Percentiles rank a stretch among this genome's conserved stretches.
Evolutionary conservation across 2,329 filamentous ascomycete species (phyloP).

Genomic region (Malbranchea zuffiana): DNA sequence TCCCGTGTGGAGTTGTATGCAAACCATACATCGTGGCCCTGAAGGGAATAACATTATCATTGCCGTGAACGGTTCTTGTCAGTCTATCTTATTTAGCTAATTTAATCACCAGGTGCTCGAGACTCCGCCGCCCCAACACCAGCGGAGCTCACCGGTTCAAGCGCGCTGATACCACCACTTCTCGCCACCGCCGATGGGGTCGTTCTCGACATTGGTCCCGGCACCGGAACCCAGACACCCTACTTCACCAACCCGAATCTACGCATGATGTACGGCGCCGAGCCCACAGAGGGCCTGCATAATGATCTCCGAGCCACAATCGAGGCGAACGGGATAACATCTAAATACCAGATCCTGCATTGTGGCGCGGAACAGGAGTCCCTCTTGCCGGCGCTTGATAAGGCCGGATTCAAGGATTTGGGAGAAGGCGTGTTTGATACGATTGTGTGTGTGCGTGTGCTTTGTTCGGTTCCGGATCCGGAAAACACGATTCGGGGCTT

Average conservation of each 20-base stretch:
- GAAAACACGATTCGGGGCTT: constrained; percentile 37
- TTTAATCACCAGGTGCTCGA: constrained; percentile 7
- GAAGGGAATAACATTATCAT: no score
- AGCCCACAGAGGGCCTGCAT: constrained; percentile 43
- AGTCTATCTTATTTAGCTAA: no score
- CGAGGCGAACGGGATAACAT: constrained; percentile 30
- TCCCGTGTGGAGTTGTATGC: no score
- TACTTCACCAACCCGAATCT: constrained; percentile 36
- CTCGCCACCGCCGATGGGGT: constrained; percentile 32
- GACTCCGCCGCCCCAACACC: constrained; percentile 8
- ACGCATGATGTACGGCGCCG: constrained; percentile 43
- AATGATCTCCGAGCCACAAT: constrained; percentile 33
- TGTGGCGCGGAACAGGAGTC: constrained; percentile 39
- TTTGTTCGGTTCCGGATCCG: constrained; percentile 44
- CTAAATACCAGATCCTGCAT: constrained; percentile 41
- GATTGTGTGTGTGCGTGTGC: constrained; percentile 43
- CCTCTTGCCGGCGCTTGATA: constrained; percentile 36
- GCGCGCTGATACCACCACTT: constrained; percentile 32
- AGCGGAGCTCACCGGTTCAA: constrained; percentile 21
- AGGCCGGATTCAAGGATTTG: constrained; percentile 24
- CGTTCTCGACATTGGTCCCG: constrained; percentile 43
- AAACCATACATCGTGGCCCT: no score
- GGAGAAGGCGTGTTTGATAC: constrained; percentile 40
- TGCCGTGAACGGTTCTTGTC: no score
- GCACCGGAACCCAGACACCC: constrained; percentile 41